These are phyloP conservation scores for Alternaria ethzedia DNA, from an alignment of 2,329 filamentous ascomycete species.

Conservation along the genomic window DNA sequence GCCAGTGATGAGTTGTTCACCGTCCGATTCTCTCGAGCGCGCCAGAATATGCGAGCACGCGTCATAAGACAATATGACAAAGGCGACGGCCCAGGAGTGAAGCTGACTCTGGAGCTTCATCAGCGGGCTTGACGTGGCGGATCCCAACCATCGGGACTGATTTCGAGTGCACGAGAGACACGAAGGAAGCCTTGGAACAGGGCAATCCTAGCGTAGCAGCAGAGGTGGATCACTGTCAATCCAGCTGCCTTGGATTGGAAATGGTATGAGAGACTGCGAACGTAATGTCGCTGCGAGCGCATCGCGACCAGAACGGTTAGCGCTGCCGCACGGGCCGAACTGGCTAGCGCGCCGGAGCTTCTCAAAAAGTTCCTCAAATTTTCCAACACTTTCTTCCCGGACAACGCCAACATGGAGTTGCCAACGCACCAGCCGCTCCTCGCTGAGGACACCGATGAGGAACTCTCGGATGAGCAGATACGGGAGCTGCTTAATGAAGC, in stretches of 20 bases:
- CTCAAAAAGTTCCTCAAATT: conserved; percentile 36
- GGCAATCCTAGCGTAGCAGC: neutral
- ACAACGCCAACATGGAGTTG: conserved; percentile 45
- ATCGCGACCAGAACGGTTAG: conserved; percentile 3
- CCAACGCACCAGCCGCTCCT: conserved; percentile 44
- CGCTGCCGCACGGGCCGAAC: conserved; percentile 30
- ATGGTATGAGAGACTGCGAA: neutral
- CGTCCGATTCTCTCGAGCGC: conserved; percentile 16
- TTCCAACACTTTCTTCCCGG: conserved; percentile 24
- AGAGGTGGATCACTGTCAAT: neutral
- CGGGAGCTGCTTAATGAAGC: conserved; percentile 68
- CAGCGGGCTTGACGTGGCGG: conserved; percentile 17
- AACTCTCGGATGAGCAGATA: conserved; percentile 68
- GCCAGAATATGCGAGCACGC: conserved; percentile 28
- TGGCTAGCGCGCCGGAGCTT: conserved; percentile 24
- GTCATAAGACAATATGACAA: conserved; percentile 26
- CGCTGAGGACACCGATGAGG: conserved; percentile 49
- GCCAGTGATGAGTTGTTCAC: conserved; percentile 45
- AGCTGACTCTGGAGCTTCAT: conserved; percentile 20
- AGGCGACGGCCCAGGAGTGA: conserved; percentile 23
- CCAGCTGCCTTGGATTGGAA: neutral
- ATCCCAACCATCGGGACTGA: neutral
- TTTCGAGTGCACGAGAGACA: neutral
- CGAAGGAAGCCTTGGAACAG: neutral
- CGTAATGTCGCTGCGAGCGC: neutral